phyloP scores from a whole-genome alignment of 257 asterid species.

The Forsythia suspensa region DNA sequence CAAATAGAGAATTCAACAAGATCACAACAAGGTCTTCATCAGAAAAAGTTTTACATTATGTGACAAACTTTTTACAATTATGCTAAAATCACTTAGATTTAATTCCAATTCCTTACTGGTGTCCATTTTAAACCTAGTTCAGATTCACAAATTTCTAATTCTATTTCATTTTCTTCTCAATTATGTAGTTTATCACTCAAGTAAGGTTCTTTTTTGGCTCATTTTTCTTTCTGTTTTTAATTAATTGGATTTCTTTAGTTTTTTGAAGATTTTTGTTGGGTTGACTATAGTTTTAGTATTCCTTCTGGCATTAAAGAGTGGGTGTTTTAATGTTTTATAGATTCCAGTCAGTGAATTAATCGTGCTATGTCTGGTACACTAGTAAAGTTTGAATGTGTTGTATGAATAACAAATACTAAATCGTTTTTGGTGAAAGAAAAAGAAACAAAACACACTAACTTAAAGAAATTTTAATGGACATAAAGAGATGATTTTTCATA shows the following conservation, averaged over 20 bases:
- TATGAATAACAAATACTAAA: too few relatives aligned
- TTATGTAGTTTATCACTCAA: conserved; percentile 35
- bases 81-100: too few relatives aligned
- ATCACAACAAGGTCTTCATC: too few relatives aligned
- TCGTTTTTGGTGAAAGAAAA: too few relatives aligned
- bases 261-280: background rate
- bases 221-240: background rate
- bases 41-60: background rate
- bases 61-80: too few relatives aligned
- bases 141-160: conserved; percentile 16
- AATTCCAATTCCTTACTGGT: background rate
- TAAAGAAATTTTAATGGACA: too few relatives aligned
- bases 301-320: background rate
- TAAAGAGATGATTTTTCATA: too few relatives aligned
- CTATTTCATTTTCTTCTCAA: conserved; percentile 59
- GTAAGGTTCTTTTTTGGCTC: conserved; percentile 32
- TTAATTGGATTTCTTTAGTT: background rate
- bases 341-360: background rate
- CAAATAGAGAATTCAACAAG: too few relatives aligned
- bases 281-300: background rate
- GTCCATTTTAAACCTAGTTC: background rate
- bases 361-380: background rate
- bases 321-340: background rate
- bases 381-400: background rate
- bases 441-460: too few relatives aligned